Percentiles rank a stretch among this genome's conserved stretches.
These are phyloP conservation scores for Penicillium sp. DNA, from an alignment of 2,329 filamentous ascomycete genomes.

Conservation along the genomic window DNA sequence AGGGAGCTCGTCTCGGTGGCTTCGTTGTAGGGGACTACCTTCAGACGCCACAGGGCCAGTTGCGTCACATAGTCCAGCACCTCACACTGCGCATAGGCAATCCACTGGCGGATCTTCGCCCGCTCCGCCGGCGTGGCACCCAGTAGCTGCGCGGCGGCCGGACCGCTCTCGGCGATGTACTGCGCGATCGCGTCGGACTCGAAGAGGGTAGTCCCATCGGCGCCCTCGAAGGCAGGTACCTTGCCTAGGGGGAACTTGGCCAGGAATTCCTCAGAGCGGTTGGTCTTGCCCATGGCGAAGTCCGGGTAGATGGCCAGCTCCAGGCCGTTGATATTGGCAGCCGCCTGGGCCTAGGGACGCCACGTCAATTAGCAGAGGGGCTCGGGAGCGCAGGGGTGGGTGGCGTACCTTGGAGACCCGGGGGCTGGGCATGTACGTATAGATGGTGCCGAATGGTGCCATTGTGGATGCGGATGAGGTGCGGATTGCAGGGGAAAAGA, in stretches of 20 bases:
- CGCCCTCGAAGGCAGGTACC: constrained; percentile 49
- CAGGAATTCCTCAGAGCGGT: constrained; percentile 47
- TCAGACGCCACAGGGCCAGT: constrained; percentile 23
- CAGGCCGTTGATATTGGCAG: constrained; percentile 38
- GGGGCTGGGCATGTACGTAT: constrained; percentile 21
- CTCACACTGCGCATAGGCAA: constrained; percentile 41
- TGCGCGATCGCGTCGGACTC: constrained; percentile 51
- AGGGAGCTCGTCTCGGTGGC: constrained; percentile 17
- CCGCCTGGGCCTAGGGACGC: constrained; percentile 30
- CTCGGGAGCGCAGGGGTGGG: neutral
- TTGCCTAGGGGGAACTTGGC: constrained; percentile 55
- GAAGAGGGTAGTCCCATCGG: constrained; percentile 48
- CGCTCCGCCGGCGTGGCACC: constrained; percentile 43
- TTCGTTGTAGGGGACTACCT: constrained; percentile 21
- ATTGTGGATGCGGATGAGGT: constrained; percentile 18
- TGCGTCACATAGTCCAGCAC: constrained; percentile 17
- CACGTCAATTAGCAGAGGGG: neutral
- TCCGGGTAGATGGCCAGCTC: constrained; percentile 27
- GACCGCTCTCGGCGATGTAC: constrained; percentile 49
- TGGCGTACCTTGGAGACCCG: constrained; percentile 23
- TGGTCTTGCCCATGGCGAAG: constrained; percentile 46
- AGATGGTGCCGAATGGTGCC: constrained; percentile 27
- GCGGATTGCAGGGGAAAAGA: neutral
- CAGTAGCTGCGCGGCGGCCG: constrained; percentile 46
- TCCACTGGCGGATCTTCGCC: constrained; percentile 49